Evolutionary conservation across 306 rosid species (phyloP), one percentile per base, ranked within the genome.

Genomic region (Inga leiocalycina): DNA sequence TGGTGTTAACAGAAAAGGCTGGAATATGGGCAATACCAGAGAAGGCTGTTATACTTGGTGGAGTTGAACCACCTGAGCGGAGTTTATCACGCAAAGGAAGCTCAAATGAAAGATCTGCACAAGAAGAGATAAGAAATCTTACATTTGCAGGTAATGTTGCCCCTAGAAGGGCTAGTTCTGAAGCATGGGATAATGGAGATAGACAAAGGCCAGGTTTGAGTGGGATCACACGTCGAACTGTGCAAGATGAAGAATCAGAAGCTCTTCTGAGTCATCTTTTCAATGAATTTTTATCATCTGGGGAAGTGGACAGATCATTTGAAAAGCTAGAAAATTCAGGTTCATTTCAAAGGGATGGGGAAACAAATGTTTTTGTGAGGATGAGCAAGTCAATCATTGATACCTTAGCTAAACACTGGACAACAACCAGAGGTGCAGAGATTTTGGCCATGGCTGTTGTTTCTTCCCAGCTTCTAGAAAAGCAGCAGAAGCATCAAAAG

Each of bases 1-100:
- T 96, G 85, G 89, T 96, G 68, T 84, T 96, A 72, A 96, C 99
- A 44, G 99, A 96, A 83, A 96, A 90, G 89, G 99, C 99, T 51
- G 99, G 99, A 83, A 90, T 96, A 81, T 96, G 99, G 99, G 96
- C 98, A 80, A 96, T 96, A 89, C 99, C 98, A 0, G 99, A 92
- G 80, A 96, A 92, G 91, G 98, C 99, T 88, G 90, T 96, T 86
- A 80, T 93, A 77, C 86, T 92, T 90, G 99, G 99, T 72, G 98
- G 96, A 74, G 99, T 96, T 81, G 97, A 96, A 77, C 99, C 99
- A 45, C 99, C 99, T 85, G 98, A 96, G 70, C 88, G 98, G 74
- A 93, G 99, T 88, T 91, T 96, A 86, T 96, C 98, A 32, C 97
- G 98, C 74, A 96, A 91, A 86, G 99, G 98, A 27, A 96, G 98